These are phyloP conservation scores for Saccharomycopsis fibuligera DNA, from an alignment of 805 yeast species.

Conservation along the genomic window DNA sequence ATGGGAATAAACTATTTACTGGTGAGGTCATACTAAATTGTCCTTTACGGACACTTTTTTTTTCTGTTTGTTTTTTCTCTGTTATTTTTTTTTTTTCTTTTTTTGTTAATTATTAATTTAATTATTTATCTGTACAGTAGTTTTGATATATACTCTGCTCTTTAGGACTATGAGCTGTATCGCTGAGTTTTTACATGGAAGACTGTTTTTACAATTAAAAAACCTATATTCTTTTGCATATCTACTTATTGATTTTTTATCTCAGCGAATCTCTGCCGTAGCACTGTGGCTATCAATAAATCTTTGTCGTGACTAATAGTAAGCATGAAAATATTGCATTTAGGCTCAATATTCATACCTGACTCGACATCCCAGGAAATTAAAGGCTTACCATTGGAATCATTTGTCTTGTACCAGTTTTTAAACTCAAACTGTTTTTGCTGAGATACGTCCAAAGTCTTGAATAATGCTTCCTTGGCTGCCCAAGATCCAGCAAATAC, in stretches of 20 bases:
- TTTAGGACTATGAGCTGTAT: no score
- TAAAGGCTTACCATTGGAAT: slow-evolving; percentile 38
- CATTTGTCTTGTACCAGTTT: slow-evolving; percentile 49
- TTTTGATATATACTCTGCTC: no score
- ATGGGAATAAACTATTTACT: slow-evolving; percentile 65
- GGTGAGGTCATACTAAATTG: background rate
- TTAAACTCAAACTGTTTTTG: slow-evolving; percentile 51
- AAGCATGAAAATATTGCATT: slow-evolving; percentile 43
- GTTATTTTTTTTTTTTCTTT: background rate
- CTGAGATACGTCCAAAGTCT: slow-evolving; percentile 42
- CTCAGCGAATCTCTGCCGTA: slow-evolving; percentile 27
- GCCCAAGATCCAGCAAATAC: slow-evolving; percentile 45
- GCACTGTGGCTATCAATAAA: slow-evolving; percentile 48
- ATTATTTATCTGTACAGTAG: no score
- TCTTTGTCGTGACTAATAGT: slow-evolving; percentile 65
- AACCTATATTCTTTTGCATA: no score
- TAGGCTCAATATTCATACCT: slow-evolving; percentile 12
- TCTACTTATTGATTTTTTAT: no score
- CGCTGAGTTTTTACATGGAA: no score
- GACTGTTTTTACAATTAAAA: no score
- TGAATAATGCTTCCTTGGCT: slow-evolving; percentile 66
- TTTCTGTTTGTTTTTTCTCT: background rate
- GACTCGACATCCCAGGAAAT: slow-evolving; percentile 27
- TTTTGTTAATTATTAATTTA: background rate
- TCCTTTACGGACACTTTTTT: background rate